Conservation (phyloP, 495 filamentous ascomycete species). For the Thermochaetoides thermophila region DNA sequence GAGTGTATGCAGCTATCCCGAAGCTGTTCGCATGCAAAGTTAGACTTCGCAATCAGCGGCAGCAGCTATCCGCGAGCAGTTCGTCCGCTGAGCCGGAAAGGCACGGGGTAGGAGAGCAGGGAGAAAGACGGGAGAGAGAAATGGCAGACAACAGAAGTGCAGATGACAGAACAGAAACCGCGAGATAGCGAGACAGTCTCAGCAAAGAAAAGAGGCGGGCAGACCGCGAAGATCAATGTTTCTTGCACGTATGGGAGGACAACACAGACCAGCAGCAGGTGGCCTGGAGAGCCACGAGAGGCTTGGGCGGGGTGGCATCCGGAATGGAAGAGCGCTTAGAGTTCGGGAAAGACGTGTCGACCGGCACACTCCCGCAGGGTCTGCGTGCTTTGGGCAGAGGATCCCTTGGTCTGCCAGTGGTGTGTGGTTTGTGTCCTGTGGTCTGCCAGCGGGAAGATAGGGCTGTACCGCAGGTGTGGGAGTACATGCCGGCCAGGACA, state of each 20-base stretch:
- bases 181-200: slow-evolving; percentile 11
- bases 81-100: slow-evolving; percentile 13
- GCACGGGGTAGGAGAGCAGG: background rate
- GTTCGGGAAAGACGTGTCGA: slow-evolving; percentile 6
- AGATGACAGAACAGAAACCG: slow-evolving; percentile 2
- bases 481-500: too few species aligned
- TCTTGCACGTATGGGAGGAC: slow-evolving; percentile 5
- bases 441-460: background rate
- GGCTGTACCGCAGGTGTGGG: too few species aligned
- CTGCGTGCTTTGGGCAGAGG: background rate
- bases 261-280: slow-evolving; percentile 15
- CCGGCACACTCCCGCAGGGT: background rate
- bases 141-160: slow-evolving; percentile 11
- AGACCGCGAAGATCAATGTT: slow-evolving; percentile 4
- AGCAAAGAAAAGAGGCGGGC: slow-evolving; percentile 13
- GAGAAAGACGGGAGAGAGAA: slow-evolving; percentile 3
- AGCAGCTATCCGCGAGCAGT: slow-evolving; percentile 26
- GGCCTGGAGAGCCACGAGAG: slow-evolving; percentile 11
- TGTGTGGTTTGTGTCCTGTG: background rate
- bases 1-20: slow-evolving; percentile 35
- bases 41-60: slow-evolving; percentile 26
- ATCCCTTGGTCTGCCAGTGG: background rate
- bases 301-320: slow-evolving; percentile 12
- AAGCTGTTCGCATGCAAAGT: slow-evolving; percentile 34
- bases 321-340: slow-evolving; percentile 15